Conservation (phyloP, 129 eudicot species). For the Kitagawia praeruptora region DNA sequence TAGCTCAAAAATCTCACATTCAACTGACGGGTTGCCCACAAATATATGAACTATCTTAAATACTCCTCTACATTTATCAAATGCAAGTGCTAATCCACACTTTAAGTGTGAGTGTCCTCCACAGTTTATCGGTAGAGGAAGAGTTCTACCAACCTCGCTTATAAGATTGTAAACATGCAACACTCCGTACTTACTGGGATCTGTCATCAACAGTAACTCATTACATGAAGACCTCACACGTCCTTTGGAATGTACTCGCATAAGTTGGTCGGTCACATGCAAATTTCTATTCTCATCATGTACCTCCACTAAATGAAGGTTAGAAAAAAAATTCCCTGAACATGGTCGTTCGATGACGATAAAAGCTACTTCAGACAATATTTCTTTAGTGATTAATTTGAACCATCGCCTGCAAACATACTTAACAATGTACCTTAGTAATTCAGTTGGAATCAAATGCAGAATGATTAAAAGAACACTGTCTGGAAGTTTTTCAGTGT, state of each 20-base stretch:
- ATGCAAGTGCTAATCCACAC: constrained; percentile 27
- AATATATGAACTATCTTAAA: constrained; percentile 29
- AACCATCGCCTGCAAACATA: constrained; percentile 5
- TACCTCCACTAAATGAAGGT: background rate
- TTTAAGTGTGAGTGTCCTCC: constrained; percentile 20
- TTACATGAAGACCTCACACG: constrained; percentile 30
- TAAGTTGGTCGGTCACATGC: background rate
- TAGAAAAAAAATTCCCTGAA: background rate
- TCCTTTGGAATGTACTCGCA: background rate
- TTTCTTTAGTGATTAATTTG: background rate
- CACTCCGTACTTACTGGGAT: constrained; percentile 1
- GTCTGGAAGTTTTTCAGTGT: background rate
- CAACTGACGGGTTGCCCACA: constrained; percentile 15
- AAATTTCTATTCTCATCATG: background rate
- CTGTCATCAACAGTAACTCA: constrained; percentile 21
- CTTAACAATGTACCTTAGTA: background rate
- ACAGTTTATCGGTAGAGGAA: constrained; percentile 12
- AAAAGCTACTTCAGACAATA: background rate
- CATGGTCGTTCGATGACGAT: background rate
- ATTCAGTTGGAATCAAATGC: constrained; percentile 5
- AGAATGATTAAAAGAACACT: background rate
- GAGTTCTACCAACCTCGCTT: constrained; percentile 8
- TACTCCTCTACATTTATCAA: constrained; percentile 18
- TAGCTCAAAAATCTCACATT: constrained; percentile 26
- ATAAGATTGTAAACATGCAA: constrained; percentile 19